A percentile compares a stretch with the other conserved stretches of the same genome.
Conservation (phyloP, 2,329 filamentous ascomycete genomes). For the Berkeleyomyces rouxiae region DNA sequence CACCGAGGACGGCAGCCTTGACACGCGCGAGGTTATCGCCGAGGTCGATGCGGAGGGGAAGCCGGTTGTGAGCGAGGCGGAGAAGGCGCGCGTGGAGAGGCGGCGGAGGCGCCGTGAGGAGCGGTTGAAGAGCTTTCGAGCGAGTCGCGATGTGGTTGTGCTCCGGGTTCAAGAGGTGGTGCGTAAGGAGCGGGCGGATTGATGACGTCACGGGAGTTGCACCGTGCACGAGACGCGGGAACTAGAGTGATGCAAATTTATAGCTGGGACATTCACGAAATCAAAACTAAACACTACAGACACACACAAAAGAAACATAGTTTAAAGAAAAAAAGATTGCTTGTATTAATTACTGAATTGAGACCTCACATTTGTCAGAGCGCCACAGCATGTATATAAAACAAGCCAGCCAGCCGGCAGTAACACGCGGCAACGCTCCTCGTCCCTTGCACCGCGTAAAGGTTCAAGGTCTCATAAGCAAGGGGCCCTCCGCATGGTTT, state of each 20-base stretch:
- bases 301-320: neutral
- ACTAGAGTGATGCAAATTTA: too few species aligned
- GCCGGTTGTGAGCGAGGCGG: constrained; percentile 20
- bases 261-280: too few species aligned
- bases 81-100: neutral
- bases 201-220: too few species aligned
- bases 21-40: constrained; percentile 37
- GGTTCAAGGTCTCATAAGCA: constrained; percentile 16
- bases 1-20: constrained; percentile 51
- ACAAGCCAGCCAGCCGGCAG: neutral
- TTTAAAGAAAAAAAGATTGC: neutral
- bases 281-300: too few species aligned
- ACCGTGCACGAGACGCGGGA: too few species aligned
- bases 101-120: neutral
- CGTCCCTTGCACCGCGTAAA: constrained; percentile 18
- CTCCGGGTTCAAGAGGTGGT: neutral
- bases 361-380: constrained; percentile 10
- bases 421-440: neutral
- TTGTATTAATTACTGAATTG: constrained; percentile 6
- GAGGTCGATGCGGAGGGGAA: constrained; percentile 35
- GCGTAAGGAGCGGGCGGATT: neutral
- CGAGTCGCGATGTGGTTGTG: neutral
- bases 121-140: neutral
- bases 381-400: neutral
- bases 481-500: constrained; percentile 16